phyloP scores from a whole-genome alignment of 441 rosid species.

The Oxalis stricta region DNA sequence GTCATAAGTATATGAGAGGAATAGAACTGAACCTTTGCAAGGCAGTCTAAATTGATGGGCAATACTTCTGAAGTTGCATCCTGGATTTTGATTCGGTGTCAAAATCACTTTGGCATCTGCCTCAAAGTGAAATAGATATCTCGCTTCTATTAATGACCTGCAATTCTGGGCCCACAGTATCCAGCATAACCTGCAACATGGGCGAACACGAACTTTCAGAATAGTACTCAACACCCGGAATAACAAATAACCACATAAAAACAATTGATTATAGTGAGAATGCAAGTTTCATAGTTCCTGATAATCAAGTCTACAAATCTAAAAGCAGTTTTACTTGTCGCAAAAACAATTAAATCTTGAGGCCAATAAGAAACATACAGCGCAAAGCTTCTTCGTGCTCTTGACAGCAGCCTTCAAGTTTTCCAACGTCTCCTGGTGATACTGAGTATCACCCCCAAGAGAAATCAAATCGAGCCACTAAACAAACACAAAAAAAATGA shows the following conservation, averaged over 20 bases:
- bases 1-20: not conserved
- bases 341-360: too few species aligned
- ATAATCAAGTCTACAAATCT: too few species aligned
- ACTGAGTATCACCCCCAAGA: conserved; percentile 73
- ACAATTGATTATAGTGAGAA: too few species aligned
- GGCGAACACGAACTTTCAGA: not conserved
- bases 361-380: conserved; percentile 36
- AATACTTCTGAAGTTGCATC: conserved; percentile 74
- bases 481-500: not conserved
- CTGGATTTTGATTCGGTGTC: conserved; percentile 61
- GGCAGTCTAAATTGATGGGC: conserved; percentile 83
- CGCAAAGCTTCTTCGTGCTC: conserved; percentile 85
- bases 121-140: conserved; percentile 54
- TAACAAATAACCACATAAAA: too few species aligned
- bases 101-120: conserved; percentile 58
- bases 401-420: conserved; percentile 73
- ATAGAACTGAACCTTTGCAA: conserved; percentile 42
- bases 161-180: conserved; percentile 80
- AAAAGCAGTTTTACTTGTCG: too few species aligned
- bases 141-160: conserved; percentile 75
- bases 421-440: conserved; percentile 81
- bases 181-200: conserved; percentile 83
- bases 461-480: conserved; percentile 91
- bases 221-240: not conserved
- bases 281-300: too few species aligned